Conservation (phyloP, 1,284 basidiomycete genomes). For the Heterobasidion occidentale region DNA sequence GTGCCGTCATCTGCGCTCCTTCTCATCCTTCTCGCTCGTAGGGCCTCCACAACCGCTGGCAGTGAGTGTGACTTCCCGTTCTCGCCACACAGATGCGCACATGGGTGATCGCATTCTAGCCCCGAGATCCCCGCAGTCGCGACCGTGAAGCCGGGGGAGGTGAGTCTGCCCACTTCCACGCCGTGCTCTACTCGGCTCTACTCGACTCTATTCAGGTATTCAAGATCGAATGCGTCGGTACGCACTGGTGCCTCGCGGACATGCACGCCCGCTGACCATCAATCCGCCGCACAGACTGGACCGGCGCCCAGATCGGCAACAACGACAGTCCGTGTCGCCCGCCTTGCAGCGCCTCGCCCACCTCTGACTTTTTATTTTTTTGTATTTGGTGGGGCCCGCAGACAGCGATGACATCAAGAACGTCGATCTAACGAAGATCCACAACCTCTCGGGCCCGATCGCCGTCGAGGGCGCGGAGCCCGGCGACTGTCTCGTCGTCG, state of each 20-base stretch:
- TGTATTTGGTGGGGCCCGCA: slow-evolving; percentile 14
- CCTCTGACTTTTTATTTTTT: not conserved
- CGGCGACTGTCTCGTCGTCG: slow-evolving; percentile 72
- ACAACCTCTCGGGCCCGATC: slow-evolving; percentile 72
- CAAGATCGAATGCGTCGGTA: slow-evolving; percentile 68
- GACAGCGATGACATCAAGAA: slow-evolving; percentile 63
- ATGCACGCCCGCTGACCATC: not conserved
- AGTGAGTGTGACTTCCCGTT: slow-evolving; percentile 34
- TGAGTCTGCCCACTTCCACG: slow-evolving; percentile 11
- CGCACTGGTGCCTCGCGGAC: slow-evolving; percentile 13
- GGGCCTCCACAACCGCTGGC: slow-evolving; percentile 69
- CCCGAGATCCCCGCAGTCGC: slow-evolving; percentile 62
- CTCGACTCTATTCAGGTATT: slow-evolving; percentile 34
- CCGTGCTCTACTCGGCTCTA: not conserved
- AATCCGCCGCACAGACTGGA: slow-evolving; percentile 45
- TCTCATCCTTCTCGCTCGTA: slow-evolving; percentile 15
- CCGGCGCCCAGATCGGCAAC: slow-evolving; percentile 69
- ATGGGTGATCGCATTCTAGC: slow-evolving; percentile 23
- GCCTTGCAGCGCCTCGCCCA: not conserved
- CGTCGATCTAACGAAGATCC: slow-evolving; percentile 57
- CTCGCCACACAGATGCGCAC: not conserved
- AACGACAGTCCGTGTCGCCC: slow-evolving; percentile 44
- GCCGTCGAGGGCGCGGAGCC: slow-evolving; percentile 71
- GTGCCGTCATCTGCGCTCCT: no score
- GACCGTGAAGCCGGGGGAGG: slow-evolving; percentile 61